phyloP scores from a whole-genome alignment of 768 basidiomycete species.

The Boletus patriciae region DNA sequence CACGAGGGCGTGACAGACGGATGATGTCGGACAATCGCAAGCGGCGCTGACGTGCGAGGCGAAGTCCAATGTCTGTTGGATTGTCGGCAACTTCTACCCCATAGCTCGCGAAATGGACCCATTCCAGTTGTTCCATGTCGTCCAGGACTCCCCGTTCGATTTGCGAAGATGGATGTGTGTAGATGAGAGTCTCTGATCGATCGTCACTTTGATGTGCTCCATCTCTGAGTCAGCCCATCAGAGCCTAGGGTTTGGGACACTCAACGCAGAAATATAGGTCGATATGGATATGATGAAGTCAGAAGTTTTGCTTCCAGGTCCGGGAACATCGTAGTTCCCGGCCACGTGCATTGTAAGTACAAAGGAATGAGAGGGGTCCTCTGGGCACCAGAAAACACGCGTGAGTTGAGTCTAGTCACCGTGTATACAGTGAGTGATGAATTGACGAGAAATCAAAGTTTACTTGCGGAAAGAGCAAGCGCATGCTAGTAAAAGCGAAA shows the following conservation, averaged over 20 bases:
- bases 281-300: neutral
- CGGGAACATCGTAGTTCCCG: neutral
- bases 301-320: neutral
- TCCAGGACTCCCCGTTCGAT: neutral
- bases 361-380: neutral
- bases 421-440: neutral
- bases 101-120: conserved; percentile 35
- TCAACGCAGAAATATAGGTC: conserved; percentile 28
- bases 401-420: neutral
- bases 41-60: conserved; percentile 1
- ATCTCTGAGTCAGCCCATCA: conserved; percentile 6
- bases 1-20: conserved; percentile 5
- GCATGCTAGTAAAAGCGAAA: neutral
- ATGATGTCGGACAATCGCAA: neutral
- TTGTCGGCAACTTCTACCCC: conserved; percentile 18
- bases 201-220: conserved; percentile 23
- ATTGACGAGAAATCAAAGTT: neutral
- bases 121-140: neutral
- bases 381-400: neutral
- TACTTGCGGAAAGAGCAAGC: neutral
- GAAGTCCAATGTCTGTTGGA: conserved; percentile 24
- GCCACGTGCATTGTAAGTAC: neutral
- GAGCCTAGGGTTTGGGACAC: conserved; percentile 12
- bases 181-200: neutral
- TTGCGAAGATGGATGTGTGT: neutral